Evolutionary conservation across 768 basidiomycete species (phyloP), one percentile per base, ranked within the genome.

Genomic region (Boletellus emodensis): DNA sequence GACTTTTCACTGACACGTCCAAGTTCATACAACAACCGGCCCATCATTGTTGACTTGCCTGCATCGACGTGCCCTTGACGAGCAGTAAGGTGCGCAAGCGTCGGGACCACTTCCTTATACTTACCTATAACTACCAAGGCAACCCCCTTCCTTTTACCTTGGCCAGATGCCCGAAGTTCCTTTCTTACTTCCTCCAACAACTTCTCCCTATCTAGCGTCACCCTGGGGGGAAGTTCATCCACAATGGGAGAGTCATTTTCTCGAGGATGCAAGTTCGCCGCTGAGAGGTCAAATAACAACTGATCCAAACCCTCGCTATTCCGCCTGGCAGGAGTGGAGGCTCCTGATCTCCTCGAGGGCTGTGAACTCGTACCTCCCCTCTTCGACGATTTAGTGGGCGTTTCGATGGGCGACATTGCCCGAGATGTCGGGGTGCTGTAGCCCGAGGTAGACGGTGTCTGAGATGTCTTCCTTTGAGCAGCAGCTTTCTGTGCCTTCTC

Each of bases 11-110:
- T 87, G 43, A 97, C 65, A 57, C 80, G 77, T 13, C 96, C 96
- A 2, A 95, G 77, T 55, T 98, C 96, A 66, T 97, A 97, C 45
- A 98, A 62, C 51, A 99, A 61, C 48, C 95, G 77, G 2, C 96
- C 96, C 92, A 98, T 97, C 24, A 99, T 71, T 1, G 96, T 99
- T 5, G 94, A 96, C 69, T 99, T 99, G 22, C 96, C 96, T 15
- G 96, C 96, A 71, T 99, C 96, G 53, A 99, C 96, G 62, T 99
- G 96, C 35, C 96, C 95, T 97, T 58, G 41, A 39, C 40, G 32
- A 44, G 40, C 3, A 18, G 46, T 62, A 35, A 59, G 53, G 52
- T 24, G 51, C 41, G 42, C 45, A 22, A 39, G 33, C 30, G 11
- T 44, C 37, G 39, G 30, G 28, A 32, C 6, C 43, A 41, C 42